Evolutionary conservation across 345 rosid genomes (phyloP).

Genomic region (Triadica sebifera): DNA sequence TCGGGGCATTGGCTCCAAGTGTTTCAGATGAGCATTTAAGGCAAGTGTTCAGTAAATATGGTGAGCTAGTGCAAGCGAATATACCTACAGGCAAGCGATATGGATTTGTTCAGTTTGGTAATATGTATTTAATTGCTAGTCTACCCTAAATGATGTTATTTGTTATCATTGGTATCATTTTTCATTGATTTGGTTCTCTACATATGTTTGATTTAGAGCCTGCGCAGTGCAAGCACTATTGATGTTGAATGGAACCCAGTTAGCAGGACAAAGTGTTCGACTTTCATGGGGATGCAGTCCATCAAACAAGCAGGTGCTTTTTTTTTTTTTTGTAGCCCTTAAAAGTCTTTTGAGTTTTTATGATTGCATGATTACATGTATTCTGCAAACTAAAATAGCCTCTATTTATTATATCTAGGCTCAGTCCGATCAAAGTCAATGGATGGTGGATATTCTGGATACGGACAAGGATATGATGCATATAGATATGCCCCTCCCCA

Average conservation of each 20-base stretch:
- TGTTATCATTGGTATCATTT: not conserved
- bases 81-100: constrained; percentile 93
- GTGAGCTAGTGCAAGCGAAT: constrained; percentile 89
- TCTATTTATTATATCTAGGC: constrained; percentile 30
- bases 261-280: constrained; percentile 83
- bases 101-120: constrained; percentile 93
- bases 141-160: not conserved
- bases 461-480: constrained; percentile 81
- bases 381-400: not conserved
- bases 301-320: constrained; percentile 90
- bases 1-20: constrained; percentile 84
- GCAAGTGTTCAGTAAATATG: constrained; percentile 77
- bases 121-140: constrained; percentile 42
- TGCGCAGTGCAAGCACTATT: constrained; percentile 81
- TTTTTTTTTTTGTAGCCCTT: too few species aligned
- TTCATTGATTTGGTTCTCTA: constrained; percentile 2
- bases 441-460: constrained; percentile 81
- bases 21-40: constrained; percentile 82
- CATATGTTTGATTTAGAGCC: constrained; percentile 40
- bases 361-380: not conserved
- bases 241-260: constrained; percentile 69
- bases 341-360: not conserved
- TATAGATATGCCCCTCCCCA: constrained; percentile 87
- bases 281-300: constrained; percentile 99
- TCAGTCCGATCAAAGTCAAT: constrained; percentile 80